Evolutionary conservation across 2,329 filamentous ascomycete species (phyloP), one percentile per base, ranked within the genome.

Genomic region (Sphaerulina populicola): DNA sequence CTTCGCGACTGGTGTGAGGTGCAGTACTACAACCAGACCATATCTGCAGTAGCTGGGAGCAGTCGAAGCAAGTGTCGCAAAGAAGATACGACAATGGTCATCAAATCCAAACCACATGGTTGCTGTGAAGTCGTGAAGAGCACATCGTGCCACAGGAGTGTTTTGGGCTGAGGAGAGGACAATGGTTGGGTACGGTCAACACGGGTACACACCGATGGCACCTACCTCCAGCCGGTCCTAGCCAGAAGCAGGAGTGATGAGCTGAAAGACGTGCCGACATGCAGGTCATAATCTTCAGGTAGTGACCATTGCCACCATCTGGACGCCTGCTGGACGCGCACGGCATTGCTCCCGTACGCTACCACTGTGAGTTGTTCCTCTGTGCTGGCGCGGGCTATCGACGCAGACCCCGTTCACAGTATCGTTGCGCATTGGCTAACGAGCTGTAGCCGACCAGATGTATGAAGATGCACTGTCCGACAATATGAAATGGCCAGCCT

Each of bases 351-450:
- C 41, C 18, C 33, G 18, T 43, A 12, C 18, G 29, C n/a, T 40
- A 30, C 18, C 7, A 56, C 39, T 3, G 49, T 53, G 30, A 58
- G 35, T 37, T 37, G 55, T 49, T 4, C 54, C 49, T 30, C 45
- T 38, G 11, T 36, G 44, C 12, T 10, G 27, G 3, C 39, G 39
- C 15, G 38, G 38, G 9, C 14, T 43, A 29, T 36, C 41, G 44
- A 44, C 45, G 50, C 33, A 42, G 12, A 40, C 41, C 14, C 14
- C 47, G 43, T 42, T 56, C 53, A 33, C 50, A 53, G 36, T 50
- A 41, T 43, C 51, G 52, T 33, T 54, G 56, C 1, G 54, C 56
- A 44, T 51, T 52, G 21, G 54, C 54, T 33, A 53, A 52, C 44
- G 54, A 52, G 47, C 35, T 53, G 46, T 44, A 47, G 44, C 41